Evolutionary conservation across 2,329 filamentous ascomycete genomes (phyloP).

Genomic region (Epicoccum sorghinum): DNA sequence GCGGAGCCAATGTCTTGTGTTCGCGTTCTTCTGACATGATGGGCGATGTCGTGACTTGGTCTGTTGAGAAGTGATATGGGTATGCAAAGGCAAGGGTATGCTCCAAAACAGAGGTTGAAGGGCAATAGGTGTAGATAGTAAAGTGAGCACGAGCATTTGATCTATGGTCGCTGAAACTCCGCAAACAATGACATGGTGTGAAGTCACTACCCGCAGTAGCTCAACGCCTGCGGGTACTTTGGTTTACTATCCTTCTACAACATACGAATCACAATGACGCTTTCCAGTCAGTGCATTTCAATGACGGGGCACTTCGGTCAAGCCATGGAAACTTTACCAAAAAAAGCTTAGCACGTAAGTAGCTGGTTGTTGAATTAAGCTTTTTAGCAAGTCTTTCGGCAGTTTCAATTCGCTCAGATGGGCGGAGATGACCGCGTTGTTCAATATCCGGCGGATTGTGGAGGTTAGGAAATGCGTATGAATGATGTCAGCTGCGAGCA

Average conservation of each 20-base stretch:
- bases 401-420: too few relatives aligned
- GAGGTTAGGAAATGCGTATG: background rate
- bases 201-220: constrained; percentile 2
- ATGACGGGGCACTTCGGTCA: constrained; percentile 1
- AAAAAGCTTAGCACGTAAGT: background rate
- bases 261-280: constrained; percentile 3
- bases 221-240: background rate
- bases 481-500: background rate
- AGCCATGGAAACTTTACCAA: background rate
- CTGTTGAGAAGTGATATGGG: too few relatives aligned
- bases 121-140: too few relatives aligned
- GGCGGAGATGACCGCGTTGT: background rate
- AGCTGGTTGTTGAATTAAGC: background rate
- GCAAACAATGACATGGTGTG: constrained; percentile 6
- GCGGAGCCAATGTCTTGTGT: constrained; percentile 14
- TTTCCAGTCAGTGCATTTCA: background rate
- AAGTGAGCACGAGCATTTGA: too few relatives aligned
- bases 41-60: background rate
- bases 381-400: too few relatives aligned
- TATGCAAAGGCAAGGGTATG: background rate
- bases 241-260: background rate
- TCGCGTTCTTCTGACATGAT: constrained; percentile 11
- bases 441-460: background rate
- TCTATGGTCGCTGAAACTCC: background rate
- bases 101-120: too few relatives aligned